Percentiles rank a stretch among this genome's conserved stretches.
Conservation (phyloP, 768 basidiomycete species). For the Kondoa malvinella region DNA sequence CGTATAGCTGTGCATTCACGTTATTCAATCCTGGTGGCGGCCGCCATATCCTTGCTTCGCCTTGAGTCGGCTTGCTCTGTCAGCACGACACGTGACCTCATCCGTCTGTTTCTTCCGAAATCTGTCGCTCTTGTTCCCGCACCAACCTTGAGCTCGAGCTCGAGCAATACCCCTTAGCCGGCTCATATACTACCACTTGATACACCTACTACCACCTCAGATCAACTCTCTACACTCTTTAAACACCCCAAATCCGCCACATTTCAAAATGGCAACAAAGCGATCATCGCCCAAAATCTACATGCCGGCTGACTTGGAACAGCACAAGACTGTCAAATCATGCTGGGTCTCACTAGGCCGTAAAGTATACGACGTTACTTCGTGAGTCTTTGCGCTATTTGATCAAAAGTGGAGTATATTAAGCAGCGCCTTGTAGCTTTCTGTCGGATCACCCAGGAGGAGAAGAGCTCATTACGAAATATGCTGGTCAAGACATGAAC, state of each 20-base stretch:
- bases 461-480: constrained; percentile 67
- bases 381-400: constrained; percentile 3
- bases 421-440: constrained; percentile 36
- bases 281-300: constrained; percentile 35
- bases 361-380: constrained; percentile 77
- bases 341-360: constrained; percentile 70
- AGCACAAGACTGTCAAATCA: constrained; percentile 44
- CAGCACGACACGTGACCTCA: too few relatives aligned
- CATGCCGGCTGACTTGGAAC: constrained; percentile 53
- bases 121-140: too few relatives aligned
- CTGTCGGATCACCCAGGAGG: constrained; percentile 82
- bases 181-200: too few relatives aligned
- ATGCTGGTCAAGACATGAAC: constrained; percentile 71
- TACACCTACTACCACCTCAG: too few relatives aligned
- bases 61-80: too few relatives aligned
- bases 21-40: too few relatives aligned
- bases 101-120: too few relatives aligned
- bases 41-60: too few relatives aligned
- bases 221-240: not conserved
- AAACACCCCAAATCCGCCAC: not conserved
- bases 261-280: constrained; percentile 8
- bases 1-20: too few relatives aligned
- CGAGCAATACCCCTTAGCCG: too few relatives aligned
- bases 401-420: constrained; percentile 11
- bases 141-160: too few relatives aligned